These are phyloP conservation scores for Pochonia chlamydosporia DNA, from an alignment of 2,329 filamentous ascomycete species.

Conservation along the genomic window DNA sequence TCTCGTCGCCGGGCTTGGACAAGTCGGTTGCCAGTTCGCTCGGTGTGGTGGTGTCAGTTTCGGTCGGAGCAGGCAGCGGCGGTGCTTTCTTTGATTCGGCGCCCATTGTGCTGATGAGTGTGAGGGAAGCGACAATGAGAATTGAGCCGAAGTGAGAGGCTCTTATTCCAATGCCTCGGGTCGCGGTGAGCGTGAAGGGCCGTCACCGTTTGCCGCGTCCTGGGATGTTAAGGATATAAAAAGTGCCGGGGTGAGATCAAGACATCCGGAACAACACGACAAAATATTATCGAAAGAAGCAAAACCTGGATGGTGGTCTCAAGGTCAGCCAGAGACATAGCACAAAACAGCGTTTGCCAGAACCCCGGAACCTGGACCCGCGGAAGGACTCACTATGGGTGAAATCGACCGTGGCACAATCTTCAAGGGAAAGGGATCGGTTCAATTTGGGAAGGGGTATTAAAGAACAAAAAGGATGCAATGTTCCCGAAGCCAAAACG, in stretches of 20 bases:
- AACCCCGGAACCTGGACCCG: background rate
- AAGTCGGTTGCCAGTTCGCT: conserved; percentile 60
- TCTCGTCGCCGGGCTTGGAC: conserved; percentile 62
- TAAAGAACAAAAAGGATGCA: background rate
- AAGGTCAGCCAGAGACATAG: conserved; percentile 6
- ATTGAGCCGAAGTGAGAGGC: background rate
- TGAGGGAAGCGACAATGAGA: background rate
- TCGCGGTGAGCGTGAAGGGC: background rate
- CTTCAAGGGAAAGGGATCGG: background rate
- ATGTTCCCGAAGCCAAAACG: background rate
- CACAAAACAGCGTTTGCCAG: background rate
- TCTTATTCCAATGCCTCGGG: background rate
- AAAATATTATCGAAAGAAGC: conserved; percentile 4
- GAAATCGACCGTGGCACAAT: background rate
- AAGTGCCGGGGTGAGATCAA: conserved; percentile 17
- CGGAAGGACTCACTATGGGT: background rate
- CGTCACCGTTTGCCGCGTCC: background rate
- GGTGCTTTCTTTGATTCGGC: conserved; percentile 51
- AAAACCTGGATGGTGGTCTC: conserved; percentile 2
- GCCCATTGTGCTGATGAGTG: conserved; percentile 40
- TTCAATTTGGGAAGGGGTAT: background rate
- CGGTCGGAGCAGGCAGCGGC: conserved; percentile 74
- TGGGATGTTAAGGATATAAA: conserved; percentile 10
- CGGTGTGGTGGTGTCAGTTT: conserved; percentile 60
- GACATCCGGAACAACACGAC: conserved; percentile 21